Base-by-base conservation (phyloP, 441 rosid species). In the Croton laevigatus region DNA sequence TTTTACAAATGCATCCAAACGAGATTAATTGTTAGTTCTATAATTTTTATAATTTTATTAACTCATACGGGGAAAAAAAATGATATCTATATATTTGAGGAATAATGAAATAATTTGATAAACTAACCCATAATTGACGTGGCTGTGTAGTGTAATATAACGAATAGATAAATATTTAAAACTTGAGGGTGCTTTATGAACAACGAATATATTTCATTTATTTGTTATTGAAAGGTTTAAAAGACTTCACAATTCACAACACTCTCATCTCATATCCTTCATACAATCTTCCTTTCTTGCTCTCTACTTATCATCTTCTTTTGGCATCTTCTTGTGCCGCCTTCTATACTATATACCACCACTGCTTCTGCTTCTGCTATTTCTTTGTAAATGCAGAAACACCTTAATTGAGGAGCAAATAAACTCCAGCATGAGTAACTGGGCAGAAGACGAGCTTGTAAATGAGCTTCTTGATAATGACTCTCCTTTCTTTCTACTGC, bases 391-490 rank as follows among this genome's bases (percentile, higher is more conserved):
- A 69, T 48, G 68, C 61, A 34, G 12, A 66, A 52, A 58, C 61
- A 12, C 22, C 19, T 42, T 2, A n/a, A 44, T 40, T 46, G 63
- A 45, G 8, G 77, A 74, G 59, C 72, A 55, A 57, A 34, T 44
- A 6, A 75, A 72, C 32, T 65, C 14, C 37, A 9, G 8, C 22
- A 53, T 53, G 57, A 44, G 8, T 65, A 71, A 69, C 5, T 78
- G 82, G 80, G 42, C 34, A 12, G 78, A 71, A 14, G 87, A 84
- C 54, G 75, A 79, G 65, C 80, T 87, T 11, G 72, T 83, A 12
- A 79, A 70, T 46, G 82, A 84, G 71, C 85, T 86, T 67, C 80
- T 79, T 37, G 86, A 84, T 9, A 75, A 84, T 63, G 83, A 76
- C 17, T 78, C 78, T 45, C 86, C 81, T 59, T 76, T 86, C 78